A percentile compares a stretch with the other conserved stretches of the same genome.
These are phyloP conservation scores for Kalanchoe fedtschenkoi DNA, from an alignment of 164 flowering plant genomes.

Conservation along the genomic window DNA sequence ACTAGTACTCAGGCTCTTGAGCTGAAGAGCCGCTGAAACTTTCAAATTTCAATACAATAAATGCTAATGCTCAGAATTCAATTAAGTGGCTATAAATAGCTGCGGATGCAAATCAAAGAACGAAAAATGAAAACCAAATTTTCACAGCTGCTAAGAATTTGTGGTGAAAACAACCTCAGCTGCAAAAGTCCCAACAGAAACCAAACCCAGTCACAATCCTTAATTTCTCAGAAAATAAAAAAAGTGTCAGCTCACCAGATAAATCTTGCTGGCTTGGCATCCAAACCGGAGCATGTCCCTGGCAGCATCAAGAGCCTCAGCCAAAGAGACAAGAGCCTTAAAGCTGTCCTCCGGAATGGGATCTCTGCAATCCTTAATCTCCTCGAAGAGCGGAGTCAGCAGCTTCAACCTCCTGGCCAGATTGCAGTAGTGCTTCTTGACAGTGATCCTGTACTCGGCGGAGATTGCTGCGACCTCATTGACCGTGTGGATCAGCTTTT, in stretches of 20 bases:
- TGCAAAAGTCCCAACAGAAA: neutral
- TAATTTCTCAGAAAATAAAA: neutral
- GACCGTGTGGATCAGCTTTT: slow-evolving; percentile 2
- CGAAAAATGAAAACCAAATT: too few species aligned
- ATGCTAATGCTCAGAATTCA: too few species aligned
- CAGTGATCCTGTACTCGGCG: slow-evolving; percentile 42
- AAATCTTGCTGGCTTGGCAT: slow-evolving; percentile 69
- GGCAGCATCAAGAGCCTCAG: slow-evolving; percentile 33
- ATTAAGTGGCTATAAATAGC: too few species aligned
- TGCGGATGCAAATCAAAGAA: too few species aligned
- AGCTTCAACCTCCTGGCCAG: slow-evolving; percentile 60
- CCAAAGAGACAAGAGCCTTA: slow-evolving; percentile 26
- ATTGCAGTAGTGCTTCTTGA: slow-evolving; percentile 40
- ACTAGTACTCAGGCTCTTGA: too few species aligned
- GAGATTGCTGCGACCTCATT: slow-evolving; percentile 32
- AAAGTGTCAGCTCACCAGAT: slow-evolving; percentile 35
- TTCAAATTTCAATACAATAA: too few species aligned
- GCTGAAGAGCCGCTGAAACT: too few species aligned
- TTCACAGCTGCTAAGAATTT: too few species aligned
- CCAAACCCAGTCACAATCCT: too few species aligned
- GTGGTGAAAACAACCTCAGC: too few species aligned
- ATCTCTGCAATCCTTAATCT: slow-evolving; percentile 28
- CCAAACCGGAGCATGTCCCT: slow-evolving; percentile 50
- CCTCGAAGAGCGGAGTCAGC: slow-evolving; percentile 54
- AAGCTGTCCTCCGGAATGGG: slow-evolving; percentile 18